Percentiles rank a stretch among this genome's conserved stretches.
phyloP scores from a whole-genome alignment of 2,329 filamentous ascomycete species.

The Cordyceps pruinosa region DNA sequence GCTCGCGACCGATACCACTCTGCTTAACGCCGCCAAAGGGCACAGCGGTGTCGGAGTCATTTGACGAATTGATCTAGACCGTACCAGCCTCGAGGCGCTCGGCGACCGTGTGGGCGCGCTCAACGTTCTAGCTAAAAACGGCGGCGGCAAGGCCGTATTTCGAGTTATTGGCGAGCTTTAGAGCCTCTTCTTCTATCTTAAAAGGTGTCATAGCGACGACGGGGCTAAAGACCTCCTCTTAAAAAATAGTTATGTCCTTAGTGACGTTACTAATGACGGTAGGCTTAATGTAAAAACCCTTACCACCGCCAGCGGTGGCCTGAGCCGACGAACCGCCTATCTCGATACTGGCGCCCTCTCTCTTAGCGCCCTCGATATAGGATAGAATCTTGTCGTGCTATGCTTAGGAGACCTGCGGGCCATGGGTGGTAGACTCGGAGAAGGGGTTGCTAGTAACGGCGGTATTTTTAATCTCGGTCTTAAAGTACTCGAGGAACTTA shows the following conservation, averaged over 20 bases:
- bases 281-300: constrained; percentile 40
- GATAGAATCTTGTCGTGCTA: constrained; percentile 65
- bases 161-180: constrained; percentile 41
- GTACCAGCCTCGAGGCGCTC: constrained; percentile 54
- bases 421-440: constrained; percentile 62
- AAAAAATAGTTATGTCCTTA: constrained; percentile 36
- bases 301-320: constrained; percentile 27
- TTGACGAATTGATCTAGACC: constrained; percentile 46
- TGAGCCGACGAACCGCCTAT: constrained; percentile 51
- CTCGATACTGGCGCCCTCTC: constrained; percentile 61
- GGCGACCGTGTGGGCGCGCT: constrained; percentile 39
- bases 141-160: constrained; percentile 56
- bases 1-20: constrained; percentile 40
- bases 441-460: constrained; percentile 67
- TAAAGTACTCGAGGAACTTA: constrained; percentile 57
- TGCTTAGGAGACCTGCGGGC: constrained; percentile 63
- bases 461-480: constrained; percentile 48
- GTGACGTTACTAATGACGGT: constrained; percentile 39
- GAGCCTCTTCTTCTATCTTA: constrained; percentile 35
- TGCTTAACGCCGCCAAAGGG: constrained; percentile 43
- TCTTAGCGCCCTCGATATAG: constrained; percentile 63
- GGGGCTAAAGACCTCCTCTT: constrained; percentile 41
- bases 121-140: constrained; percentile 55
- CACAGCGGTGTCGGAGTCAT: constrained; percentile 37
- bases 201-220: constrained; percentile 37